Evolutionary conservation across 345 rosid species (phyloP).

Genomic region (Leavenworthia alabamica): DNA sequence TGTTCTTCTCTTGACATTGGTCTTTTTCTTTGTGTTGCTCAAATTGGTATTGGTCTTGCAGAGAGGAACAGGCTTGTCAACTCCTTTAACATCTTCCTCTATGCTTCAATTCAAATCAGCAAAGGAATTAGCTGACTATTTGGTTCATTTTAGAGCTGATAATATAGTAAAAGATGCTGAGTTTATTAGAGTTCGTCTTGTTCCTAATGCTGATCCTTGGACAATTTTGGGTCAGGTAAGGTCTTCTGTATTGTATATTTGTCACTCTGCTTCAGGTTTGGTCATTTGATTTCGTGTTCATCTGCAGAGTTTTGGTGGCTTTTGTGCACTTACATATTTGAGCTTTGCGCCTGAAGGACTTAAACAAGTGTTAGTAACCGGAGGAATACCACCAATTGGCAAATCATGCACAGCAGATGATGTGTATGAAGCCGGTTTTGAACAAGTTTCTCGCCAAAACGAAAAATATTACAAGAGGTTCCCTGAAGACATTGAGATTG

Average conservation of each 20-base stretch:
- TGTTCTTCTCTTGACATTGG: neutral
- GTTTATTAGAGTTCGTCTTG: constrained; percentile 65
- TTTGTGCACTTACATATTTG: constrained; percentile 82
- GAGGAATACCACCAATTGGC: constrained; percentile 84
- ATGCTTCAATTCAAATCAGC: constrained; percentile 75
- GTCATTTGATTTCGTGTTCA: neutral
- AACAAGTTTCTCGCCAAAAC: constrained; percentile 58
- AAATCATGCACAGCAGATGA: constrained; percentile 65
- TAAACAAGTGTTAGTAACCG: constrained; percentile 83
- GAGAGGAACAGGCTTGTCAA: constrained; percentile 96
- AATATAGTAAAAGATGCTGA: constrained; percentile 88
- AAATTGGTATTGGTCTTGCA: constrained; percentile 34
- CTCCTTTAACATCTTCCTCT: constrained; percentile 74
- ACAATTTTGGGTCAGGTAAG: constrained; percentile 81
- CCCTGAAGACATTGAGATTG: constrained; percentile 69
- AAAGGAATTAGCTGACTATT: constrained; percentile 49
- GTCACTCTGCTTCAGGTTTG: neutral
- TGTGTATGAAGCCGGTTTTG: constrained; percentile 53
- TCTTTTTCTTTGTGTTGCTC: neutral
- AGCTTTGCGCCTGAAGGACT: constrained; percentile 87
- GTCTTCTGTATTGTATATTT: neutral
- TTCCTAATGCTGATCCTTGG: constrained; percentile 83
- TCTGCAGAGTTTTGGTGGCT: constrained; percentile 87
- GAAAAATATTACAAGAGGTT: constrained; percentile 87
- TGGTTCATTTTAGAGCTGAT: constrained; percentile 76